Evolutionary conservation across 2,329 filamentous ascomycete genomes (phyloP), one percentile per base, ranked within the genome.

Genomic region (Moelleriella libera): DNA sequence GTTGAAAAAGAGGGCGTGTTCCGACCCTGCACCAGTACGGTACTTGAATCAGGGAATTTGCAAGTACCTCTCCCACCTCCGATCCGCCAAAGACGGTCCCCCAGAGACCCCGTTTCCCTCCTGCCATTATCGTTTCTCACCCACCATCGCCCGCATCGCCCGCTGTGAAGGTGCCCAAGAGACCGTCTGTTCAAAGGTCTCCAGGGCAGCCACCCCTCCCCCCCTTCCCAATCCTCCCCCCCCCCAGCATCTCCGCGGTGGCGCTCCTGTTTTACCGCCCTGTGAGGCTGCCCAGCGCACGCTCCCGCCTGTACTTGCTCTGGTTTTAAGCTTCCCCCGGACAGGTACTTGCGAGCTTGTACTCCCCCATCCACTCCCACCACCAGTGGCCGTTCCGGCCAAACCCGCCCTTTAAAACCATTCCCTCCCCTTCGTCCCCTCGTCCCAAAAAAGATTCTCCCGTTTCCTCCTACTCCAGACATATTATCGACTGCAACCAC

Each of bases 341-440:
- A 31, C 44, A 41, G 50, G 45, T 53, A 51, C 52, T 46, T 48
- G 46, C n/a, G 41, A 44, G 14, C 45, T 52, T 51, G 51, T 54
- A 50, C 50, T 45, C 47, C 42, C 46, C 43, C 41, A 45, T 48
- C 48, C 46, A 49, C 43, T 28, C 14, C 28, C 44, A 48, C 41
- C 47, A 47, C 28, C 46, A 41, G 48, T 54, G 56, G 58, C 54
- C 54, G 53, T 55, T 55, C 59, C 58, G 58, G 58, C 57, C 59
- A 58, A 59, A 55, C 58, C 60, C 61, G 61, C 57, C 54, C 55
- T 55, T 58, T 58, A 58, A 57, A 59, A 54, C 50, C 54, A 53
- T 53, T 54, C 49, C 48, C 49, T 53, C 51, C 49, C 53, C 55
- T 53, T 54, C 48, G 42, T 47, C 49, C 52, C 51, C 45, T 53